These are phyloP conservation scores for Fonsecaea monophora DNA, from an alignment of 2,329 filamentous ascomycete species.

Conservation along the genomic window DNA sequence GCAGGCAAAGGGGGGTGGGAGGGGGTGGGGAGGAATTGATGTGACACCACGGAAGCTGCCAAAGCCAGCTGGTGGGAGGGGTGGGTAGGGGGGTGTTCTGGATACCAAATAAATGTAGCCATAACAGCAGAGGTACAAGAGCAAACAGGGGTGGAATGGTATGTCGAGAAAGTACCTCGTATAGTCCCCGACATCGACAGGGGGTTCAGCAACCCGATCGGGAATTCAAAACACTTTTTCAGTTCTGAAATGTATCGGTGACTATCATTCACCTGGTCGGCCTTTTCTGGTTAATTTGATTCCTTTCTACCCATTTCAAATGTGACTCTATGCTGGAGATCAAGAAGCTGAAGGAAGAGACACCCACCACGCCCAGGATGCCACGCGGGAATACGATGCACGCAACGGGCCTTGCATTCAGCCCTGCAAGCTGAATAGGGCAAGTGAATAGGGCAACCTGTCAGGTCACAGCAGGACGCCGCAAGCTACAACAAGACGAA, in stretches of 20 bases:
- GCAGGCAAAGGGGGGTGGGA: neutral
- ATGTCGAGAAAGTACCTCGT: neutral
- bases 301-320: neutral
- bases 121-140: neutral
- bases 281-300: neutral
- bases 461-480: neutral
- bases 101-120: neutral
- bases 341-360: neutral
- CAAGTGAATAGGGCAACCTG: slow-evolving; percentile 7
- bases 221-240: neutral
- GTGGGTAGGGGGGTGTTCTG: neutral
- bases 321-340: neutral
- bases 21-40: neutral
- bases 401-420: slow-evolving; percentile 2
- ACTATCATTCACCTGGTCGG: neutral
- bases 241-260: neutral
- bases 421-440: slow-evolving; percentile 12
- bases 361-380: neutral
- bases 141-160: neutral
- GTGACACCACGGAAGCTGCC: slow-evolving; percentile 6
- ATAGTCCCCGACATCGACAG: slow-evolving; percentile 1
- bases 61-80: slow-evolving; percentile 1
- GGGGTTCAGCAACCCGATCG: neutral
- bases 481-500: neutral
- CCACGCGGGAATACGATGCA: neutral